Percentiles rank a stretch among this genome's conserved stretches.
phyloP scores from a whole-genome alignment of 2,329 filamentous ascomycete species.

The Aquanectria penicillioides region DNA sequence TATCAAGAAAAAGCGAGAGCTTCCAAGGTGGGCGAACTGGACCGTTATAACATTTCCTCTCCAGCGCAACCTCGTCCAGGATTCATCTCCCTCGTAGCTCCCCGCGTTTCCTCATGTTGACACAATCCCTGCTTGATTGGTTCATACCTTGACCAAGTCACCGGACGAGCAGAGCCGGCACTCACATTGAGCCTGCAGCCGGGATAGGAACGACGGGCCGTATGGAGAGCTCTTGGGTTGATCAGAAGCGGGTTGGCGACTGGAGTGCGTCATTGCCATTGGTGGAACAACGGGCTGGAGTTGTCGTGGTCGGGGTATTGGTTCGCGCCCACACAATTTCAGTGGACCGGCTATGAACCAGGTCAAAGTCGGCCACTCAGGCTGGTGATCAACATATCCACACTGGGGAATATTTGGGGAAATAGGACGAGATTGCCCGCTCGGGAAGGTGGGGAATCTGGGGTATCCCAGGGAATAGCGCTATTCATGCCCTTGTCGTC shows the following conservation, averaged over 20 bases:
- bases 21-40: neutral
- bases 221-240: conserved; percentile 5
- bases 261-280: conserved; percentile 20
- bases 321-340: conserved; percentile 16
- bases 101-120: neutral
- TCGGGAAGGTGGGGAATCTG: conserved; percentile 33
- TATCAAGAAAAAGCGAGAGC: neutral
- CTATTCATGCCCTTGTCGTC: neutral
- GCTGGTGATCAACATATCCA: conserved; percentile 14
- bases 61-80: neutral
- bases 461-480: conserved; percentile 32
- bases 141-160: neutral
- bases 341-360: conserved; percentile 38
- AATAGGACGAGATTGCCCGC: conserved; percentile 10
- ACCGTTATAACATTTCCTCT: conserved; percentile 11
- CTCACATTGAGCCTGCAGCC: conserved; percentile 6
- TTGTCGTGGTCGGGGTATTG: conserved; percentile 4
- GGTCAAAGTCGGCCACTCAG: conserved; percentile 27
- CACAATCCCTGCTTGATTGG: neutral
- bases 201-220: conserved; percentile 41
- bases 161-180: conserved; percentile 9
- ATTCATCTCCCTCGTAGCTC: neutral
- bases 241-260: conserved; percentile 4
- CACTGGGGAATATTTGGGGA: conserved; percentile 22
- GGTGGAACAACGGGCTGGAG: conserved; percentile 39